phyloP scores from a whole-genome alignment of 2,329 filamentous ascomycete genomes.

The Trichoderma sp. region DNA sequence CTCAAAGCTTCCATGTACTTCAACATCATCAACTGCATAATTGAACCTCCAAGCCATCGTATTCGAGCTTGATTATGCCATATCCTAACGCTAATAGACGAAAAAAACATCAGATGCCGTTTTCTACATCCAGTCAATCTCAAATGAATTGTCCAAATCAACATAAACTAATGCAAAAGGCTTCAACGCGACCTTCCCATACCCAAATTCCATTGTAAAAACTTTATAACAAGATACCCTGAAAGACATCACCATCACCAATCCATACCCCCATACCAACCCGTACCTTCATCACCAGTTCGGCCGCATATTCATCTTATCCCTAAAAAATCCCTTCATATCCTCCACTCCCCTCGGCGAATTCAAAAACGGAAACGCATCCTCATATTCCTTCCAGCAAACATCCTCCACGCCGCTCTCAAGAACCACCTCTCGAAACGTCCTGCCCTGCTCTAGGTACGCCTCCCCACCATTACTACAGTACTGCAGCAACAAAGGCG shows the following conservation, averaged over 20 bases:
- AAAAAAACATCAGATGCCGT: not conserved
- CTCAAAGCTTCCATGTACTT: not conserved
- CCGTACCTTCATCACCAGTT: not conserved
- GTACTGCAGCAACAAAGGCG: conserved; percentile 7
- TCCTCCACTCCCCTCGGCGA: conserved; percentile 13
- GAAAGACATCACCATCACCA: too few species aligned
- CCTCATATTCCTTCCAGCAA: conserved; percentile 1
- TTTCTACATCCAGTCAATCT: not conserved
- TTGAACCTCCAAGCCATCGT: not conserved
- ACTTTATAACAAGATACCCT: not conserved
- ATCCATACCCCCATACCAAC: too few species aligned
- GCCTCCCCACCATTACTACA: not conserved
- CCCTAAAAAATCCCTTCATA: conserved; percentile 7
- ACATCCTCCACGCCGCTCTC: not conserved
- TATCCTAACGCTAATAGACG: not conserved
- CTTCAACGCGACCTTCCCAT: not conserved
- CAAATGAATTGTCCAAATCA: not conserved
- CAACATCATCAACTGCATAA: not conserved
- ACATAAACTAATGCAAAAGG: not conserved
- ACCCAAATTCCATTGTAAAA: not conserved
- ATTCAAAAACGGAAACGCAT: conserved; percentile 4
- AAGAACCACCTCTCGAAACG: not conserved
- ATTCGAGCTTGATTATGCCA: not conserved
- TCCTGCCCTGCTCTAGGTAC: not conserved
- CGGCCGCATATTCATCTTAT: not conserved